Evolutionary conservation across 495 filamentous ascomycete species (phyloP).

Genomic region (Penicillium paradoxum): DNA sequence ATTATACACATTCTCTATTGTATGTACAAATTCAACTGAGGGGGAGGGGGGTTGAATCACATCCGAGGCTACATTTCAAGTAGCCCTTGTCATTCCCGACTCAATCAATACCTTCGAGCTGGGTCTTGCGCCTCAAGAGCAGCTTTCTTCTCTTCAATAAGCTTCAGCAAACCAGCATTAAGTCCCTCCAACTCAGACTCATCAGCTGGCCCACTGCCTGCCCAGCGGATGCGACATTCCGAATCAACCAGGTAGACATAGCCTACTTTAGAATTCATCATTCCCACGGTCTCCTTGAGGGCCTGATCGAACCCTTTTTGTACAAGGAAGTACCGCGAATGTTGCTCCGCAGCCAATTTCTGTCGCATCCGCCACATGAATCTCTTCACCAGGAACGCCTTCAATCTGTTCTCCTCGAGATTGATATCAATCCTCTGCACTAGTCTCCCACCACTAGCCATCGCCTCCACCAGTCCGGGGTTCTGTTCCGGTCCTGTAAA

Average conservation of each 20-base stretch:
- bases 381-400: slow-evolving; percentile 64
- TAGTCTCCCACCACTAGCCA: slow-evolving; percentile 34
- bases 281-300: slow-evolving; percentile 70
- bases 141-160: slow-evolving; percentile 56
- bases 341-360: slow-evolving; percentile 53
- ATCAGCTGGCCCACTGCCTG: slow-evolving; percentile 74
- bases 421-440: slow-evolving; percentile 82
- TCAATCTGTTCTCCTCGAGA: slow-evolving; percentile 73
- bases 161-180: slow-evolving; percentile 59
- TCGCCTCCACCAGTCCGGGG: slow-evolving; percentile 53
- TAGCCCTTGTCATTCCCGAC: neutral
- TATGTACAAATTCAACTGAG: slow-evolving; percentile 28
- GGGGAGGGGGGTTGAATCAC: slow-evolving; percentile 14
- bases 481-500: slow-evolving; percentile 64
- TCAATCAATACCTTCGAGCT: slow-evolving; percentile 18
- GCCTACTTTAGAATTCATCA: slow-evolving; percentile 84
- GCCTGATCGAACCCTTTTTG: slow-evolving; percentile 66
- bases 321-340: slow-evolving; percentile 79
- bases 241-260: slow-evolving; percentile 91
- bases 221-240: slow-evolving; percentile 89
- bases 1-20: slow-evolving; percentile 32
- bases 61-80: neutral
- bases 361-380: slow-evolving; percentile 61
- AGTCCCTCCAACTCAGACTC: slow-evolving; percentile 65
- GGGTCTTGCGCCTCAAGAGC: slow-evolving; percentile 2